These are phyloP conservation scores for Beauveria rudraprayagi DNA, from an alignment of 2,329 filamentous ascomycete genomes.

Conservation along the genomic window DNA sequence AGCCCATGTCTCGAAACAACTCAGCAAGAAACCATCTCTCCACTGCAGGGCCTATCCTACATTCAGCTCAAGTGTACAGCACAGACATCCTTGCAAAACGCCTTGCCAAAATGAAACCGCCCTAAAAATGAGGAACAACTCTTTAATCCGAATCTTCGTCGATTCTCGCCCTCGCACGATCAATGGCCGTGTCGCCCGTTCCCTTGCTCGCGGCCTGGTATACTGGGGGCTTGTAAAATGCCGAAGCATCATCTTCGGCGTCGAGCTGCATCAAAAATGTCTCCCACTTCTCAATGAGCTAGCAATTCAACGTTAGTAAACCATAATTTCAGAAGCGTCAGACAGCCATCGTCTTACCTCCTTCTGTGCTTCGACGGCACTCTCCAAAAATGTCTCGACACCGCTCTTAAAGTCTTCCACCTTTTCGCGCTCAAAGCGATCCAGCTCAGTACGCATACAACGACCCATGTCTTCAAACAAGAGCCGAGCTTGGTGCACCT, in stretches of 20 bases:
- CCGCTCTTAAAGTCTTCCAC: slow-evolving; percentile 98
- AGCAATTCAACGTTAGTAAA: slow-evolving; percentile 19
- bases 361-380: slow-evolving; percentile 95
- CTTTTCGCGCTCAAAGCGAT: slow-evolving; percentile 93
- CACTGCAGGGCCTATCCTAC: not conserved
- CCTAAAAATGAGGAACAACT: not conserved
- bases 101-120: not conserved
- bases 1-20: not conserved
- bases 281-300: slow-evolving; percentile 87
- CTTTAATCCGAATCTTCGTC: slow-evolving; percentile 51
- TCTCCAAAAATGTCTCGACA: slow-evolving; percentile 94
- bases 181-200: slow-evolving; percentile 50
- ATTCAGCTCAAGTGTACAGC: not conserved
- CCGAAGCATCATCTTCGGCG: slow-evolving; percentile 75
- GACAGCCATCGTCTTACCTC: slow-evolving; percentile 54
- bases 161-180: slow-evolving; percentile 50
- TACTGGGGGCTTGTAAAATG: slow-evolving; percentile 58
- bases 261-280: slow-evolving; percentile 96
- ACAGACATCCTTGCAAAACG: slow-evolving; percentile 8
- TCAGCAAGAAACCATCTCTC: not conserved
- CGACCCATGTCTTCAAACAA: slow-evolving; percentile 97
- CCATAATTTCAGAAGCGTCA: not conserved
- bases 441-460: slow-evolving; percentile 82
- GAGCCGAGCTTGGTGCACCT: slow-evolving; percentile 80
- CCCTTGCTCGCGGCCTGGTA: slow-evolving; percentile 41